Percentiles rank a stretch among this genome's conserved stretches.
phyloP scores from a whole-genome alignment of 805 yeast genomes.

The Cyberlindnera maritima region DNA sequence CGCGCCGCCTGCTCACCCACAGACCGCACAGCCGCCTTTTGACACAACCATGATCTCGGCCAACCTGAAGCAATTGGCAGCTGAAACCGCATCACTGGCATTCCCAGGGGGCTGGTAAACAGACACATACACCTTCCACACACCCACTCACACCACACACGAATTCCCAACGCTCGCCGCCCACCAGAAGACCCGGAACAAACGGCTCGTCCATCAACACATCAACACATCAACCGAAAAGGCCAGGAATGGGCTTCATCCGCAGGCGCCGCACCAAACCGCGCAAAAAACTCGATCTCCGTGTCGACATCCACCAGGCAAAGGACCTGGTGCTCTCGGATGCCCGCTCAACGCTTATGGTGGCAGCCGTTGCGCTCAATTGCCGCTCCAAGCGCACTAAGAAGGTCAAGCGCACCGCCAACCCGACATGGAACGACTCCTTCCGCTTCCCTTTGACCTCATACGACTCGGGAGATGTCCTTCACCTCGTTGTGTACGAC shows the following conservation, averaged over 20 bases:
- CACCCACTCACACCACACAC: too few species aligned
- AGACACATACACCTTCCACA: too few species aligned
- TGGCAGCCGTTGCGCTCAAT: slow-evolving; percentile 26
- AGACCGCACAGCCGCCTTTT: too few species aligned
- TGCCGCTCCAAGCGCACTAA: slow-evolving; percentile 21
- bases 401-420: slow-evolving; percentile 23
- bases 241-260: slow-evolving; percentile 11
- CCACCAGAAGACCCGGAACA: too few species aligned
- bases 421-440: slow-evolving; percentile 25
- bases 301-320: slow-evolving; percentile 22
- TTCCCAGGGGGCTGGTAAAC: too few species aligned
- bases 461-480: slow-evolving; percentile 10
- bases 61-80: too few species aligned
- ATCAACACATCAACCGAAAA: neutral
- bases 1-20: too few species aligned
- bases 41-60: too few species aligned
- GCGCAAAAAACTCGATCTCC: slow-evolving; percentile 16
- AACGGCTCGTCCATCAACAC: too few species aligned
- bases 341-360: slow-evolving; percentile 15
- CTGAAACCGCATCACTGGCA: too few species aligned
- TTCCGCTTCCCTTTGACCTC: slow-evolving; percentile 14
- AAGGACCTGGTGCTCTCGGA: slow-evolving; percentile 24
- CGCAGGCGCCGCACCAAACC: neutral
- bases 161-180: too few species aligned
- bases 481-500: slow-evolving; percentile 27